A percentile compares a stretch with the other conserved stretches of the same genome.
Evolutionary conservation across 179 eudicot genomes (phyloP).

Genomic region (Actinidia chinensis): DNA sequence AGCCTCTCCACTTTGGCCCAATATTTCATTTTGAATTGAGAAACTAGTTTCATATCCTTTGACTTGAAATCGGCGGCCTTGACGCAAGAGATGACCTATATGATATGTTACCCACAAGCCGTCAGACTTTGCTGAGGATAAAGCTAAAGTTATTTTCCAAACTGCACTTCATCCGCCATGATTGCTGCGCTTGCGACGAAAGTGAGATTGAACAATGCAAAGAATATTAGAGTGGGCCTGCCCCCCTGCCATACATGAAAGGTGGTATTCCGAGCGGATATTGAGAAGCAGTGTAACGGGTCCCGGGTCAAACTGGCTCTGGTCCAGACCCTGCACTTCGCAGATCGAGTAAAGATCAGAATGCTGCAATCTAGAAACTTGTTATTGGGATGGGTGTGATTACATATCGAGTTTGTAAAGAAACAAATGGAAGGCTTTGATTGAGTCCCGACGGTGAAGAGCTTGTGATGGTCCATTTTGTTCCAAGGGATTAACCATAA

Average conservation of each 20-base stretch:
- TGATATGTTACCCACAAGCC: conserved; percentile 40
- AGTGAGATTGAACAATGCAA: conserved; percentile 35
- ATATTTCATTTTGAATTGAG: conserved; percentile 49
- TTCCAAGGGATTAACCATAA: too few species aligned
- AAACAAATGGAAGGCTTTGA: too few species aligned
- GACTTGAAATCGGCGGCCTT: conserved; percentile 38
- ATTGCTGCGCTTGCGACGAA: conserved; percentile 40
- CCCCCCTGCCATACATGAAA: conserved; percentile 58
- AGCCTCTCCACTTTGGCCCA: conserved; percentile 54
- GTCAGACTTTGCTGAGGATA: conserved; percentile 35
- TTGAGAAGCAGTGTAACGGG: conserved; percentile 38
- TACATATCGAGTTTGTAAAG: too few species aligned
- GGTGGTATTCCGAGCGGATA: conserved; percentile 51
- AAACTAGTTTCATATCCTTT: conserved; percentile 46
- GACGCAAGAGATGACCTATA: conserved; percentile 62
- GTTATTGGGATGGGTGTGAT: too few species aligned
- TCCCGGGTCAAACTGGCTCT: conserved; percentile 43
- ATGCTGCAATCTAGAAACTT: conserved; percentile 50
- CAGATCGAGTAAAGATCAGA: conserved; percentile 47
- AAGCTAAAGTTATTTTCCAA: conserved; percentile 40
- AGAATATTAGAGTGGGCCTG: conserved; percentile 56
- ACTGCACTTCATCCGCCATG: conserved; percentile 27
- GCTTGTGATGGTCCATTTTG: too few species aligned
- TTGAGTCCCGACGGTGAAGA: too few species aligned
- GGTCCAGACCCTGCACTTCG: conserved; percentile 61